These are phyloP conservation scores for Monosporozyma solicola DNA, from an alignment of 805 yeast genomes.

Conservation along the genomic window DNA sequence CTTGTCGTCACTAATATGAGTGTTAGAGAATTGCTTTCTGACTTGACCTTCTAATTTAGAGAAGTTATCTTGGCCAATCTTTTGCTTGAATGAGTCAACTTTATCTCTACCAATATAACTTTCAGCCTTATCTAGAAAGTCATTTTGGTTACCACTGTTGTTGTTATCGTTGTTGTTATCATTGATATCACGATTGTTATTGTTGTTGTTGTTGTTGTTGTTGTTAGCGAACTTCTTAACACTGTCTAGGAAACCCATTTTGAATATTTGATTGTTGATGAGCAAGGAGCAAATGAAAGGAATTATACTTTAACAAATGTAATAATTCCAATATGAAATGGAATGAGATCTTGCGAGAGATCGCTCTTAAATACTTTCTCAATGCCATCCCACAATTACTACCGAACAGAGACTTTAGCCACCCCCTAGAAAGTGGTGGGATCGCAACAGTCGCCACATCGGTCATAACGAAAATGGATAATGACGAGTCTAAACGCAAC, in stretches of 20 bases:
- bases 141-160: conserved; percentile 23
- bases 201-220: background rate
- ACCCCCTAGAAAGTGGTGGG: too few relatives aligned
- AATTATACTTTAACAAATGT: background rate
- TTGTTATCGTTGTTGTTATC: conserved; percentile 9
- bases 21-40: conserved; percentile 23
- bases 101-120: conserved; percentile 25
- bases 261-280: background rate
- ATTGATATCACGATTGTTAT: conserved; percentile 22
- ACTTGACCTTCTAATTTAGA: conserved; percentile 23
- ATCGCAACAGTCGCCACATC: too few relatives aligned
- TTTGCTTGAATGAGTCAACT: conserved; percentile 19
- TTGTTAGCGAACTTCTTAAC: conserved; percentile 31
- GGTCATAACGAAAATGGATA: too few relatives aligned
- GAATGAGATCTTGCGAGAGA: too few relatives aligned
- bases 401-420: too few relatives aligned
- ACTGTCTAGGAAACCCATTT: conserved; percentile 39
- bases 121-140: conserved; percentile 26
- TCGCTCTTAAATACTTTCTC: background rate
- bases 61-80: conserved; percentile 28
- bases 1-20: conserved; percentile 19
- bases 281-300: background rate
- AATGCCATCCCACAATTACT: background rate
- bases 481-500: too few relatives aligned
- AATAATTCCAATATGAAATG: too few relatives aligned